These are phyloP conservation scores for Leucocoprinus leucothites DNA, from an alignment of 768 basidiomycete genomes.

Conservation along the genomic window DNA sequence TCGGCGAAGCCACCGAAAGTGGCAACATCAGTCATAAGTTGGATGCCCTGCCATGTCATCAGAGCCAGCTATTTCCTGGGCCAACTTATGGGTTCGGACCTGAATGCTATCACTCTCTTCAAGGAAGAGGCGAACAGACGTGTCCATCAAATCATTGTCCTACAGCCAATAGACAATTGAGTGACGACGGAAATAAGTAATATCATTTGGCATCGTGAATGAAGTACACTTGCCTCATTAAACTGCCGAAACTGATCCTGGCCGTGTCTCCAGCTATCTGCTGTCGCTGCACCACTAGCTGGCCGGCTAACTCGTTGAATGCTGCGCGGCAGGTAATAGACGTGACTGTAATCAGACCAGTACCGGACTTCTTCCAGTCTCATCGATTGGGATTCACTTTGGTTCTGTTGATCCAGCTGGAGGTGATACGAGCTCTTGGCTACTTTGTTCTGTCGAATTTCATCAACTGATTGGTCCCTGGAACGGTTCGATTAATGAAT, in stretches of 20 bases:
- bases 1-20: conserved; percentile 65
- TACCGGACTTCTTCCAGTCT: conserved; percentile 40
- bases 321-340: conserved; percentile 63
- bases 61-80: not conserved
- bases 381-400: conserved; percentile 1
- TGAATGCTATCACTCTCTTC: conserved; percentile 78
- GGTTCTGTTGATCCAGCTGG: conserved; percentile 27
- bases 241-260: conserved; percentile 49
- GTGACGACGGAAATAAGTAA: not conserved
- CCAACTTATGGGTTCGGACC: conserved; percentile 32
- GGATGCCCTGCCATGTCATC: conserved; percentile 51
- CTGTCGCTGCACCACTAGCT: conserved; percentile 48
- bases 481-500: not conserved
- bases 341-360: conserved; percentile 70
- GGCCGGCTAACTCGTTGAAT: conserved; percentile 62
- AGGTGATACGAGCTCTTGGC: conserved; percentile 54
- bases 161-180: conserved; percentile 21
- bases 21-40: conserved; percentile 59
- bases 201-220: not conserved
- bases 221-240: conserved; percentile 44
- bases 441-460: conserved; percentile 30
- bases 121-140: conserved; percentile 58
- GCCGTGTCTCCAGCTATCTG: conserved; percentile 56
- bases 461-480: conserved; percentile 14
- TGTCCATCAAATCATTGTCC: conserved; percentile 69